Conservation (phyloP, 306 rosid species). For the Pterocarpus macrocarpus region DNA sequence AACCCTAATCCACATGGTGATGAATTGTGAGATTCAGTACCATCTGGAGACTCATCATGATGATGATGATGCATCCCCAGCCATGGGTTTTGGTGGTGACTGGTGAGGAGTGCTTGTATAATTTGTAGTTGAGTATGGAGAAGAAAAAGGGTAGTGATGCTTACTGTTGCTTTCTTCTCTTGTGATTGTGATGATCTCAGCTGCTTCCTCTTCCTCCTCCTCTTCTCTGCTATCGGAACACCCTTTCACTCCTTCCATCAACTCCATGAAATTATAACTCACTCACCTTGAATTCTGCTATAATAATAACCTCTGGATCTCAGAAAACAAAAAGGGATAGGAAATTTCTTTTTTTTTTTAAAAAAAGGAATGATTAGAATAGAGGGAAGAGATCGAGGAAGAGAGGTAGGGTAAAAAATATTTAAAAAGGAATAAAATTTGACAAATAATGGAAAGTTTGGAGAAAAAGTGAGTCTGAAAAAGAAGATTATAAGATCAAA, state of each 20-base stretch:
- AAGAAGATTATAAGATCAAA: slow-evolving; percentile 37
- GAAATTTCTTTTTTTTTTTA: neutral
- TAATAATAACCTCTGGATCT: slow-evolving; percentile 48
- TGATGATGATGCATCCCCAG: slow-evolving; percentile 22
- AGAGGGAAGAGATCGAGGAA: neutral
- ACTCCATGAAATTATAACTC: slow-evolving; percentile 55
- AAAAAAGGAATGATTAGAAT: neutral
- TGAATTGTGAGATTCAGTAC: slow-evolving; percentile 38
- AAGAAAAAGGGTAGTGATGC: slow-evolving; percentile 41
- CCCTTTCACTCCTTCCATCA: slow-evolving; percentile 55
- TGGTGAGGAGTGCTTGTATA: neutral
- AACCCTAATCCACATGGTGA: slow-evolving; percentile 52
- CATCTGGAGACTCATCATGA: neutral
- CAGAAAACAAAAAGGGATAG: slow-evolving; percentile 14
- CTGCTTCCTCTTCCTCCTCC: slow-evolving; percentile 52
- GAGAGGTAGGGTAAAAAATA: slow-evolving; percentile 8
- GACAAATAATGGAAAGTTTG: slow-evolving; percentile 23
- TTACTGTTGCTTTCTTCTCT: slow-evolving; percentile 45
- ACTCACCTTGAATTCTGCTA: slow-evolving; percentile 41
- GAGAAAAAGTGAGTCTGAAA: slow-evolving; percentile 25
- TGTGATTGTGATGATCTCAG: slow-evolving; percentile 34
- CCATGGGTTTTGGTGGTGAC: slow-evolving; percentile 21
- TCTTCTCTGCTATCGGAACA: slow-evolving; percentile 61
- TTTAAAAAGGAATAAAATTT: neutral
- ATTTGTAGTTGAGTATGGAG: neutral